These are phyloP conservation scores for Cyberlindnera xishuangbannaensis DNA, from an alignment of 805 yeast genomes.

Conservation along the genomic window DNA sequence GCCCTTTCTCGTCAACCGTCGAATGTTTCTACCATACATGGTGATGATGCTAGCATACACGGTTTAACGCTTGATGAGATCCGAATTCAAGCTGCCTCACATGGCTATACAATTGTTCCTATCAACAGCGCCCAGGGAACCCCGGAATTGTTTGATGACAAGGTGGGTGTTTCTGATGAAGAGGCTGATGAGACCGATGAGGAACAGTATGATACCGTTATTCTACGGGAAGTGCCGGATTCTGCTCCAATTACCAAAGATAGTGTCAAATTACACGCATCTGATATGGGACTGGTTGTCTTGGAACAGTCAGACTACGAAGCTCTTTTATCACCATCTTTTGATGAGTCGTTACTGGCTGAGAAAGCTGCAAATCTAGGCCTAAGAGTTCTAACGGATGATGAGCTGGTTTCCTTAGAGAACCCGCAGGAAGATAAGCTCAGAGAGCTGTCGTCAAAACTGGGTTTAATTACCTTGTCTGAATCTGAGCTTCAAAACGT, in stretches of 20 bases:
- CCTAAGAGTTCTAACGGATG: slow-evolving; percentile 20
- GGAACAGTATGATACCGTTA: slow-evolving; percentile 13
- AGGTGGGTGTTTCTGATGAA: slow-evolving; percentile 8
- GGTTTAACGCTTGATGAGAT: slow-evolving; percentile 16
- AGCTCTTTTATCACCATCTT: slow-evolving; percentile 1
- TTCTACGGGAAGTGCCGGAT: slow-evolving; percentile 2
- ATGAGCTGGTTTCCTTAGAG: slow-evolving; percentile 12
- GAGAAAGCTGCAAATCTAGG: slow-evolving; percentile 14
- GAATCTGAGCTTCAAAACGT: slow-evolving; percentile 8
- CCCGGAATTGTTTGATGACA: slow-evolving; percentile 6
- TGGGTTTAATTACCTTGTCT: slow-evolving; percentile 15
- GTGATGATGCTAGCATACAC: slow-evolving; percentile 2
- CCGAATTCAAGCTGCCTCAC: slow-evolving; percentile 14
- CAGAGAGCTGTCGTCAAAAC: slow-evolving; percentile 12
- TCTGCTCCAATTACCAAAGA: slow-evolving; percentile 3
- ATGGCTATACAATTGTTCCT: slow-evolving; percentile 17
- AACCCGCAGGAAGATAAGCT: slow-evolving; percentile 15
- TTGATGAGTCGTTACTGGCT: slow-evolving; percentile 3
- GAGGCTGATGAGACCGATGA: slow-evolving; percentile 15
- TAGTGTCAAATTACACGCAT: slow-evolving; percentile 11
- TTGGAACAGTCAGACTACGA: slow-evolving; percentile 23
- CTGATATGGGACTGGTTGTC: slow-evolving; percentile 22
- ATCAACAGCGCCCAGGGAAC: background rate
- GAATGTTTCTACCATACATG: slow-evolving; percentile 22
- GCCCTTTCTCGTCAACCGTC: slow-evolving; percentile 25